Conservation (phyloP, 2,329 filamentous ascomycete genomes). For the Dactylellina sp. region DNA sequence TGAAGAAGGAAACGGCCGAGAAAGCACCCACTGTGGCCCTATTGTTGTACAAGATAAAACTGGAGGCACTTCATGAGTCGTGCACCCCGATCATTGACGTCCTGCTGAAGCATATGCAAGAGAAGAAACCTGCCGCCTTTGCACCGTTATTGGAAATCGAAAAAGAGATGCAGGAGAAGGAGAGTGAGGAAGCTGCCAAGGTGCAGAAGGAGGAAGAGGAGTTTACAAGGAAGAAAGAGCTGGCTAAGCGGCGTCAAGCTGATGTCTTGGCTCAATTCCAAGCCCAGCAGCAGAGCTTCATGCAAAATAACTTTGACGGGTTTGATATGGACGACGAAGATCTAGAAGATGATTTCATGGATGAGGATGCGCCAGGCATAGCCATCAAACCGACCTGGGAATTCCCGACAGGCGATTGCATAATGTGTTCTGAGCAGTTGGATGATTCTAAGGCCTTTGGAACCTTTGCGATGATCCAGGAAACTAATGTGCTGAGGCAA, state of each 20-base stretch:
- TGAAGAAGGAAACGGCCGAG: conserved; percentile 70
- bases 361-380: conserved; percentile 71
- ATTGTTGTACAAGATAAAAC: conserved; percentile 65
- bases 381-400: conserved; percentile 82
- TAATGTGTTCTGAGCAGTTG: conserved; percentile 95
- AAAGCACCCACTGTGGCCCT: conserved; percentile 74
- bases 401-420: conserved; percentile 92
- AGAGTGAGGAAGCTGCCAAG: conserved; percentile 79
- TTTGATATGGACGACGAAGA: conserved; percentile 76
- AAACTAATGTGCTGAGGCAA: conserved; percentile 86
- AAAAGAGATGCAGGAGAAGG: conserved; percentile 71
- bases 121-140: conserved; percentile 81
- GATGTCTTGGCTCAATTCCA: conserved; percentile 98
- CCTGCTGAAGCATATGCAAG: conserved; percentile 84
- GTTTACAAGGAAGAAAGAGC: conserved; percentile 86
- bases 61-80: conserved; percentile 84
- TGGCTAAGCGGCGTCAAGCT: conserved; percentile 87
- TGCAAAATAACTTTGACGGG: conserved; percentile 70
- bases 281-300: conserved; percentile 93
- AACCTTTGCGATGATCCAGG: conserved; percentile 88
- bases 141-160: conserved; percentile 74
- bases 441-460: conserved; percentile 90
- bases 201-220: conserved; percentile 77
- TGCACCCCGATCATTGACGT: conserved; percentile 81
- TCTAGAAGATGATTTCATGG: conserved; percentile 80